Evolutionary conservation across 768 basidiomycete species (phyloP).

Genomic region (Leccinum pellstonianum): DNA sequence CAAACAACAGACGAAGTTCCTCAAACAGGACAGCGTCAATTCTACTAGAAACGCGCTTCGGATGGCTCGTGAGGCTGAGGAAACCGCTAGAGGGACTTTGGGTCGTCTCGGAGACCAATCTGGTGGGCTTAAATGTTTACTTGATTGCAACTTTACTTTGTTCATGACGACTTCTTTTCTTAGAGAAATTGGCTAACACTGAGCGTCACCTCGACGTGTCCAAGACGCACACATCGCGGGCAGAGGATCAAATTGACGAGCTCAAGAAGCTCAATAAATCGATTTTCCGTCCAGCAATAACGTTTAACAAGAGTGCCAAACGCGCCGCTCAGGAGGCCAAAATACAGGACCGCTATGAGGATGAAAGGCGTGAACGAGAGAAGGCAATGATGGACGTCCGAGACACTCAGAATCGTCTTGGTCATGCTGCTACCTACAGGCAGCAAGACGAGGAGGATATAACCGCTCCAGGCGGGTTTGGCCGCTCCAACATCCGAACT

Average conservation of each 20-base stretch:
- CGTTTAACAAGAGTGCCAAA: conserved; percentile 91
- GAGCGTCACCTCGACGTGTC: conserved; percentile 93
- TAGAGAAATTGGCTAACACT: conserved; percentile 88
- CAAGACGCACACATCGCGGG: conserved; percentile 81
- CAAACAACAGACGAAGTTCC: conserved; percentile 83
- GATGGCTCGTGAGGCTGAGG: conserved; percentile 94
- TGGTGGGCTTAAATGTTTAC: conserved; percentile 48
- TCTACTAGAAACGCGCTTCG: conserved; percentile 90
- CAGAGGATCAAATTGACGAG: conserved; percentile 92
- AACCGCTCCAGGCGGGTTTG: conserved; percentile 34
- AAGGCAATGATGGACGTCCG: conserved; percentile 82
- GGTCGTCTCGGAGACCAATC: conserved; percentile 88
- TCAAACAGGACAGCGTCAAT: conserved; percentile 90
- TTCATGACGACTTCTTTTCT: not conserved
- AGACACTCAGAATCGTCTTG: conserved; percentile 84
- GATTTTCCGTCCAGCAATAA: conserved; percentile 90
- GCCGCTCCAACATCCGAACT: conserved; percentile 43
- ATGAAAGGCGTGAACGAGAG: conserved; percentile 82
- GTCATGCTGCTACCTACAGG: conserved; percentile 66
- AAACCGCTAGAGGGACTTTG: conserved; percentile 86
- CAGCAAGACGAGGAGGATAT: conserved; percentile 45
- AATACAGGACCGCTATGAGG: conserved; percentile 80
- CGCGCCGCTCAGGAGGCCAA: conserved; percentile 84
- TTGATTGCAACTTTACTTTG: not conserved
- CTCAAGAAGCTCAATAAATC: conserved; percentile 92